Base-by-base conservation (phyloP, 805 yeast genomes). In the Sugiyamaella floridensis region DNA sequence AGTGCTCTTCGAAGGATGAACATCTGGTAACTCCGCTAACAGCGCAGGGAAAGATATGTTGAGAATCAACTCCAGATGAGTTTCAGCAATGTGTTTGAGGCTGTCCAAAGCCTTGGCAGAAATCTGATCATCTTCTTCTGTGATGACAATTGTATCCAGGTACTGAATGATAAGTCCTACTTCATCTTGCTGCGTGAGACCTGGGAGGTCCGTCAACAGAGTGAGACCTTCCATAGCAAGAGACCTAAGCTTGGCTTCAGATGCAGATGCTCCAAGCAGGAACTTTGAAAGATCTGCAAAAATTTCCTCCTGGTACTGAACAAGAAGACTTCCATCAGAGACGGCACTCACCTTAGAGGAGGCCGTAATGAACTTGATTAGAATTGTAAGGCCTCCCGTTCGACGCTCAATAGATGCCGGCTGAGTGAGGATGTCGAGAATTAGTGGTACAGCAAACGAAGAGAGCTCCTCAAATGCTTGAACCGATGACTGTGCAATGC, bases 211-310 rank as follows among this genome's bases (percentile, higher is more conserved):
- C 8, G 82, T 71, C 43, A 88, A 62, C 48, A 80, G 79, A 0
- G 81, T 74, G 48, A 89, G 73, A 45, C 85, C 86, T 50, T 79
- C 79, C 28, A 86, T 71, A 1, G 93, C 79, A 42, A 84, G 70
- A 26, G 85, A 75, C 60, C 89, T 76, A 52, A 89, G 72, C 1
- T 89, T 79, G 10, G 82, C 82, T 60, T 87, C 96, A 29, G 79
- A 69, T 34, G 75, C 76, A 0, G 95, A 81, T 0, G 86, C 76
- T 0, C 85, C 76, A 63, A 84, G 78, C 47, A 90, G 72, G 4
- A 87, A 76, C 61, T 80, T 83, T n/a, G 89, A 81, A 58, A 88
- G 66, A 43, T 84, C 71, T 50, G 82, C 79, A 29, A 89, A 68
- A 14, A 90, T 71, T 41, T 81, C 81, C 60, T 89, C 96, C 56